Base-by-base conservation (phyloP, 2,329 filamentous ascomycete species). In the Saccharata proteae region DNA sequence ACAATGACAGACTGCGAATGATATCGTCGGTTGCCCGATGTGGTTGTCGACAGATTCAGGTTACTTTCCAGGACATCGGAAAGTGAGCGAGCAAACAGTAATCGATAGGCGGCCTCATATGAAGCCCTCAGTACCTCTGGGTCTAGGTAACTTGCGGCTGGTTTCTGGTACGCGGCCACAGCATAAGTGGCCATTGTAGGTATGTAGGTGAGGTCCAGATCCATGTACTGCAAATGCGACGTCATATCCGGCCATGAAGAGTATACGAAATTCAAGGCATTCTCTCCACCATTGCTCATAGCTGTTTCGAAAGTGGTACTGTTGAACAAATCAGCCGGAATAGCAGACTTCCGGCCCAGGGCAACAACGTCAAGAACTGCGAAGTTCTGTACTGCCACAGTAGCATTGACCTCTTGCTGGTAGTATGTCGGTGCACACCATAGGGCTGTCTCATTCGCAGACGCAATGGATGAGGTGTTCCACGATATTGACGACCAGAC, bases 71-170 rank as follows among this genome's bases (percentile, higher is more conserved):
- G 35, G 2, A 58, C 38, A 5, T 57, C 49, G 0, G 41, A 37
- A 47, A 61, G 48, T 0, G 44, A 36, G 2, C 55, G 43, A 0
- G 57, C 39, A 25, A 67, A 65, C 0, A 66, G 39, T 0, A 67
- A 17, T 10, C 55, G 44, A 32, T 67, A 62, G 0, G 59, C 58
- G 2, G 46, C 43, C 16, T 58, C 46, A 26, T 61, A 64, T 0
- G 56, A 52, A 2, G 39, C 17, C 0, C 44, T 40, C 0, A 67
- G 34, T 0, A 35, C 38, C 10, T 44, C 29, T 16, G 51, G 48
- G 22, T 60, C 49, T 2, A 58, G 30, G 19, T 58, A 57, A 1
- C 52, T 47, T 11, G 51, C 44, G 1, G 52, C 5, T 0, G 52
- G 35, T 0, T 33, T 35, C 2, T 43, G 34, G 7, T 40, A 44